These are phyloP conservation scores for Toxicodendron radicans DNA, from an alignment of 345 rosid genomes.

Conservation along the genomic window DNA sequence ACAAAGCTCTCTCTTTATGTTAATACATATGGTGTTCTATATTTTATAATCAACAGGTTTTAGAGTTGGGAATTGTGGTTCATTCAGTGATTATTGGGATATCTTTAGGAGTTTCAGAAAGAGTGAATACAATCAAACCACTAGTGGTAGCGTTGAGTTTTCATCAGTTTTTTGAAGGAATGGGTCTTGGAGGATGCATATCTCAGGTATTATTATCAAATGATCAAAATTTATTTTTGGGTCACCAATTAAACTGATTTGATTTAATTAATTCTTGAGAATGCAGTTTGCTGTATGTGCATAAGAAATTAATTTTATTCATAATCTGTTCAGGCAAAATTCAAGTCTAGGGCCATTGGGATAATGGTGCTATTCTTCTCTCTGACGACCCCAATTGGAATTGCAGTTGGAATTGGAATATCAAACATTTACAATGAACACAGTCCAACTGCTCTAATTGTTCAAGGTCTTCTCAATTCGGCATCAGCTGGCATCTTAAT, in stretches of 20 bases:
- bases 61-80: slow-evolving; percentile 74
- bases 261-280: too few species aligned
- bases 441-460: slow-evolving; percentile 53
- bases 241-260: too few species aligned
- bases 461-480: slow-evolving; percentile 55
- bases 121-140: slow-evolving; percentile 47
- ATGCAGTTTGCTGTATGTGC: too few species aligned
- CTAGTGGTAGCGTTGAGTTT: slow-evolving; percentile 64
- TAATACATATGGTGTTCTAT: too few species aligned
- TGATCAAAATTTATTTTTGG: too few species aligned
- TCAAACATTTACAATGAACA: slow-evolving; percentile 43
- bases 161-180: slow-evolving; percentile 80
- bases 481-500: slow-evolving; percentile 68
- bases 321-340: slow-evolving; percentile 37
- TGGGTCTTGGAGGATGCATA: slow-evolving; percentile 76
- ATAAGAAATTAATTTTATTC: too few species aligned
- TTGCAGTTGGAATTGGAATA: slow-evolving; percentile 52
- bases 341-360: slow-evolving; percentile 19
- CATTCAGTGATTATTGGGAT: slow-evolving; percentile 74
- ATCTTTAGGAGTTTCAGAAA: slow-evolving; percentile 60
- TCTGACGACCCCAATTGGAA: slow-evolving; percentile 60
- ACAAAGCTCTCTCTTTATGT: too few species aligned
- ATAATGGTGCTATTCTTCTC: slow-evolving; percentile 61
- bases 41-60: slow-evolving; percentile 31
- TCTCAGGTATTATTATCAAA: slow-evolving; percentile 37